Evolutionary conservation across 352 stramenopile genomes (phyloP), one percentile per base, ranked within the genome.

Genomic region (Thalassiosira mediterranea): DNA sequence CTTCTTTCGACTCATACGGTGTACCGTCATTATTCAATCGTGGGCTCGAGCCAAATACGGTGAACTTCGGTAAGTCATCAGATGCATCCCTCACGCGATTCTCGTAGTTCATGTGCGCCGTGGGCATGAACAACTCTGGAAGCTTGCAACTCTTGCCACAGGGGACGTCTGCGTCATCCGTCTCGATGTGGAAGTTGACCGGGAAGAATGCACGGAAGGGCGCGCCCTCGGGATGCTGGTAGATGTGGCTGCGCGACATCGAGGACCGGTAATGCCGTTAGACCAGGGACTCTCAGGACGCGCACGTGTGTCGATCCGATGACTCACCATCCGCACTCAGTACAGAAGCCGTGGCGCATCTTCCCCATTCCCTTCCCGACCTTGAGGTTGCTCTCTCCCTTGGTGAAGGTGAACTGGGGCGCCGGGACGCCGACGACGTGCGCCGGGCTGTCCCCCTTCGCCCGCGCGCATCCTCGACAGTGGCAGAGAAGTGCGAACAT

Each of bases 131-230:
- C 37, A 15, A 8, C 8, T 44, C 37, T 15, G 37, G 37, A 15
- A 44, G 37, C 37, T 44, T 44, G 8, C 8, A 44, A 15, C 8
- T 15, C 37, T 44, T 44, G 8, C 37, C 37, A 15, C 37, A 44
- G 37, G 37, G 37, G 8, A 44, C 37, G 37, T 44, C 15, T 44
- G 37, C 8, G 15, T 44, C 37, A 44, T 44, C 37, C 8, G 37
- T 44, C 37, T 44, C 37, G 37, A 44, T 44, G 37, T 44, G 37
- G 37, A 44, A 44, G 15, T 44, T 44, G 37, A 44, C 37, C 8
- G 37, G 37, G 37, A 44, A 15, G 15, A 44, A 15, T 15, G 37
- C 37, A 15, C 37, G 37, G 37, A 44, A 44, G 37, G 8, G 8
- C 8, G 37, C 37, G 8, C 37, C 37, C 8, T 44, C 37, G 37